phyloP scores from a whole-genome alignment of 306 rosid species.

The Ormosia semicastrata region DNA sequence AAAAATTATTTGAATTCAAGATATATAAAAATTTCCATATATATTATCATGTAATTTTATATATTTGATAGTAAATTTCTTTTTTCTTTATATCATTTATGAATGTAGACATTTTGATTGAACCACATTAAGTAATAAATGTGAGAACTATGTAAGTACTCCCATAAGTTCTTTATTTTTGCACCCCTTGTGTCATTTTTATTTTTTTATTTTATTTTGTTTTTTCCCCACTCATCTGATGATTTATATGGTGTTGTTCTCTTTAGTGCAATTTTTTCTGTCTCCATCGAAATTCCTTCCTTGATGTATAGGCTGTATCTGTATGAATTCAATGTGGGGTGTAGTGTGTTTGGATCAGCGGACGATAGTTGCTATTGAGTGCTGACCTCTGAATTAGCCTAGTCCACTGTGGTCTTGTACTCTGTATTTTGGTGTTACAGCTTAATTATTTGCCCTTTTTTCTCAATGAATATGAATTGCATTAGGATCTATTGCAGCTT shows the following conservation, averaged over 20 bases:
- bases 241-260: neutral
- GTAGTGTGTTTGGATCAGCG: conserved; percentile 13
- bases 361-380: neutral
- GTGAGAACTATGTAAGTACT: no score
- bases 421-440: conserved; percentile 23
- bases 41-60: no score
- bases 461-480: conserved; percentile 21
- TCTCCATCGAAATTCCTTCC: neutral
- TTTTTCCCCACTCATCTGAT: neutral
- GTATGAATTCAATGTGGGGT: conserved; percentile 21
- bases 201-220: neutral
- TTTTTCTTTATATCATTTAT: no score
- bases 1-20: no score
- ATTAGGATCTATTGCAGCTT: conserved; percentile 6
- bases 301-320: neutral
- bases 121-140: no score
- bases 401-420: conserved; percentile 1
- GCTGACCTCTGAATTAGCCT: conserved; percentile 9
- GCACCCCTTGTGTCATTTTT: conserved; percentile 26
- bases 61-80: no score
- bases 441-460: conserved; percentile 17
- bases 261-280: neutral
- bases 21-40: no score
- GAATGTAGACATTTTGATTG: no score
- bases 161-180: neutral